Evolutionary conservation across 345 rosid species (phyloP).

Genomic region (Melaleuca alternifolia): DNA sequence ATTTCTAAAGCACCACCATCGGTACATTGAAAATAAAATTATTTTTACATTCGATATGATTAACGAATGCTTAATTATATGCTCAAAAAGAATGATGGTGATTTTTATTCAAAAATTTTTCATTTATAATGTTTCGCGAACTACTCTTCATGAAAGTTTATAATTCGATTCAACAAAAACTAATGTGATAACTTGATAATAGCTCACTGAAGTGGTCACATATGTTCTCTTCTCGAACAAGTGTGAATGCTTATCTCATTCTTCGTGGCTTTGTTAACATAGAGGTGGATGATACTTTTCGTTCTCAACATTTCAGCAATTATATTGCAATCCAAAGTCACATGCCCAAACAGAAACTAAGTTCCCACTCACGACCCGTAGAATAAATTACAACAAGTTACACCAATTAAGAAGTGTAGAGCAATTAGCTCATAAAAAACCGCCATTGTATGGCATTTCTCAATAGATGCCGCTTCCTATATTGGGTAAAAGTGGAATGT

Average conservation of each 20-base stretch:
- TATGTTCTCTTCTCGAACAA: background rate
- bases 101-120: background rate
- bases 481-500: too few species aligned
- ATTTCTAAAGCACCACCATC: background rate
- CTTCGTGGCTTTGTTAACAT: background rate
- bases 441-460: too few species aligned
- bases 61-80: background rate
- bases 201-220: background rate
- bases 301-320: background rate
- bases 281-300: background rate
- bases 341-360: too few species aligned
- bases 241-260: background rate
- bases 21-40: background rate
- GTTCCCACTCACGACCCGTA: too few species aligned
- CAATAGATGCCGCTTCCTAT: too few species aligned
- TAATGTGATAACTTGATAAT: background rate
- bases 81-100: rapidly evolving
- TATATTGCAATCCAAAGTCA: too few species aligned
- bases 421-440: too few species aligned
- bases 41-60: background rate
- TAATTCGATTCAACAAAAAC: background rate
- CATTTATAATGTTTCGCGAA: background rate
- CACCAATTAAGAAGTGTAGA: too few species aligned
- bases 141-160: background rate
- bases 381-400: too few species aligned